Conservation (phyloP, 495 filamentous ascomycete species). For the Annulohypoxylon moriforme region DNA sequence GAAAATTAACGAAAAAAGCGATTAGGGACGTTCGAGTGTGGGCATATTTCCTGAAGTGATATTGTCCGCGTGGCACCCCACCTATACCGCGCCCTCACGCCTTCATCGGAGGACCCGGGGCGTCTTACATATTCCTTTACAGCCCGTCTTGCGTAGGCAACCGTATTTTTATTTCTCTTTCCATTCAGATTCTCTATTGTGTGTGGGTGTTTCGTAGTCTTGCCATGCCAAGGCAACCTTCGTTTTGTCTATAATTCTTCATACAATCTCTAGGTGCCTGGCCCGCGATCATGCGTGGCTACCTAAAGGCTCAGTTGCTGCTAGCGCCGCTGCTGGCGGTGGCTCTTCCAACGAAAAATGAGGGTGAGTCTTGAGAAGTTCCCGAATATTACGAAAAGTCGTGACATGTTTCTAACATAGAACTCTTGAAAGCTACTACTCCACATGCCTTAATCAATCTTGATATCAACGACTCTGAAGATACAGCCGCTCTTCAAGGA, state of each 20-base stretch:
- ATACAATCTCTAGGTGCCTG: conserved; percentile 29
- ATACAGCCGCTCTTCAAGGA: conserved; percentile 18
- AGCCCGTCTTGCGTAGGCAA: conserved; percentile 41
- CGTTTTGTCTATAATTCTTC: conserved; percentile 4
- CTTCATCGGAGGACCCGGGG: conserved; percentile 15
- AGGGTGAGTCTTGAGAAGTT: conserved; percentile 17
- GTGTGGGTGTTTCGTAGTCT: conserved; percentile 34
- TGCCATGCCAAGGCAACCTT: conserved; percentile 38
- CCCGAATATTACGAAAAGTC: conserved; percentile 8
- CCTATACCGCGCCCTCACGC: conserved; percentile 18
- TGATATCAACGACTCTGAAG: conserved; percentile 18
- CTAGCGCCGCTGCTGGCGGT: conserved; percentile 48
- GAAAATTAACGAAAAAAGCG: conserved; percentile 2
- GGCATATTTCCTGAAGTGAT: conserved; percentile 28
- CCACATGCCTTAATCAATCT: conserved; percentile 41
- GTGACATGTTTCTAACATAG: conserved; percentile 25
- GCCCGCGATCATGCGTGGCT: conserved; percentile 49
- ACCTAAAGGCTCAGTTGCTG: conserved; percentile 42
- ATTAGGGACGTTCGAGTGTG: conserved; percentile 12
- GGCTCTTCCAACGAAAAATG: conserved; percentile 30
- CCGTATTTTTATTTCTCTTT: conserved; percentile 43
- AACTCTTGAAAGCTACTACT: conserved; percentile 10
- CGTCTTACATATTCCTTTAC: conserved; percentile 41
- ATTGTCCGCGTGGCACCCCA: conserved; percentile 41
- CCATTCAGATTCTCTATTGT: conserved; percentile 5